Conservation (phyloP, 805 yeast species). For the Blastobotrys terrestris region DNA sequence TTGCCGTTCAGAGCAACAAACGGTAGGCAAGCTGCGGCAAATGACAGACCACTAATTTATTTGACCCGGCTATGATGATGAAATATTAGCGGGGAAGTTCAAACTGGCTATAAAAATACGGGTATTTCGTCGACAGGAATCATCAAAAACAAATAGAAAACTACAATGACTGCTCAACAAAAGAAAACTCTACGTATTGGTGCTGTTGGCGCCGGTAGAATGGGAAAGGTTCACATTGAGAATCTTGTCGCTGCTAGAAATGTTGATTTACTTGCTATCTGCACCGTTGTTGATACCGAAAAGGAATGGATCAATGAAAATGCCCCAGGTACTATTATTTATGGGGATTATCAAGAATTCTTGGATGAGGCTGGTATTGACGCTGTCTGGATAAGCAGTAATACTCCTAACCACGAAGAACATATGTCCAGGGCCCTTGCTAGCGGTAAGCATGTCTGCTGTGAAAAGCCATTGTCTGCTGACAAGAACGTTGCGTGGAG, state of each 20-base stretch:
- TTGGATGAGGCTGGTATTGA: constrained; percentile 6
- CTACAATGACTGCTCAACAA: constrained; percentile 1
- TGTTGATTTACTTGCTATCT: constrained; percentile 11
- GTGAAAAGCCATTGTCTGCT: constrained; percentile 16
- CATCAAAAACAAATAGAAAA: neutral
- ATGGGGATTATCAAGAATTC: constrained; percentile 9
- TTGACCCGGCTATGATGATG: too few relatives aligned
- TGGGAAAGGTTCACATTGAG: constrained; percentile 15
- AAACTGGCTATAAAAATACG: too few relatives aligned
- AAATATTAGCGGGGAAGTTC: too few relatives aligned
- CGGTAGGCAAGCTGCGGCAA: too few relatives aligned
- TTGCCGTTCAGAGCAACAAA: too few relatives aligned
- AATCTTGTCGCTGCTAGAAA: constrained; percentile 9
- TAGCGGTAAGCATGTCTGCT: constrained; percentile 13
- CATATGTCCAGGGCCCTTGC: constrained; percentile 12
- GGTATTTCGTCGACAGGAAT: too few relatives aligned
- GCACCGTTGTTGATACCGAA: constrained; percentile 11
- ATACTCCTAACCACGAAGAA: constrained; percentile 9
- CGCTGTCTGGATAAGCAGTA: constrained; percentile 12
- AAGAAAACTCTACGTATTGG: constrained; percentile 9
- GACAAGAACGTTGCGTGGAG: constrained; percentile 15
- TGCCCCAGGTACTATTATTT: constrained; percentile 7
- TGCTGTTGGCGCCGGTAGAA: constrained; percentile 17
- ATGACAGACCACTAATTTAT: too few relatives aligned
- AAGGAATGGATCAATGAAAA: constrained; percentile 9